Percentiles rank a stretch among this genome's conserved stretches.
phyloP scores from a whole-genome alignment of 768 basidiomycete genomes.

The Suillus bovinus region DNA sequence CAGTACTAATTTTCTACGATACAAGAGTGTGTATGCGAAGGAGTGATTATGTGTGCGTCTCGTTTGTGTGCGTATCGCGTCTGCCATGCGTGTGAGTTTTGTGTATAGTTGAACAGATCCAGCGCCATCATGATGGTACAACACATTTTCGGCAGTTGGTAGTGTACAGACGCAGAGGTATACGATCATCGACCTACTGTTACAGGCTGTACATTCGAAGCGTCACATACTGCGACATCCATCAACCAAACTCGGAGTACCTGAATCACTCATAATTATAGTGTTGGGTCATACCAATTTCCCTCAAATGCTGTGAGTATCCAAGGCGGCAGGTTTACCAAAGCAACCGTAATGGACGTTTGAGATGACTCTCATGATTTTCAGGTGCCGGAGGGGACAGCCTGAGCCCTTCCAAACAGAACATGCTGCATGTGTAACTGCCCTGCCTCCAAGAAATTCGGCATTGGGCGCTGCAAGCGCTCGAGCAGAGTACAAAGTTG shows the following conservation, averaged over 20 bases:
- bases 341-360: too few relatives aligned
- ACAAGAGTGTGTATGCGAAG: too few relatives aligned
- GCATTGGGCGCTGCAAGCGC: neutral
- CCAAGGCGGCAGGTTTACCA: neutral
- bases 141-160: too few relatives aligned
- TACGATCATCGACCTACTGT: neutral
- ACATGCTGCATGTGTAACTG: neutral
- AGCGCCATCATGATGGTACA: too few relatives aligned
- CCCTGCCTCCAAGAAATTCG: neutral
- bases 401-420: neutral
- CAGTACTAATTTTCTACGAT: too few relatives aligned
- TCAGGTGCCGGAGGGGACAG: neutral
- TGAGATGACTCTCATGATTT: constrained; percentile 4
- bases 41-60: neutral
- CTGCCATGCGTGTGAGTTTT: too few relatives aligned
- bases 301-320: neutral
- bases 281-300: neutral
- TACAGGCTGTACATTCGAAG: neutral
- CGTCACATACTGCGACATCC: neutral
- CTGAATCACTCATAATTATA: neutral
- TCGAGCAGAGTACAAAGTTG: neutral
- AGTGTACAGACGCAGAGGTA: neutral
- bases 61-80: too few relatives aligned
- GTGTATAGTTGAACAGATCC: neutral
- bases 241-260: neutral